These are phyloP conservation scores for Vitis rupestris DNA, from an alignment of 164 flowering plant genomes.

Conservation along the genomic window DNA sequence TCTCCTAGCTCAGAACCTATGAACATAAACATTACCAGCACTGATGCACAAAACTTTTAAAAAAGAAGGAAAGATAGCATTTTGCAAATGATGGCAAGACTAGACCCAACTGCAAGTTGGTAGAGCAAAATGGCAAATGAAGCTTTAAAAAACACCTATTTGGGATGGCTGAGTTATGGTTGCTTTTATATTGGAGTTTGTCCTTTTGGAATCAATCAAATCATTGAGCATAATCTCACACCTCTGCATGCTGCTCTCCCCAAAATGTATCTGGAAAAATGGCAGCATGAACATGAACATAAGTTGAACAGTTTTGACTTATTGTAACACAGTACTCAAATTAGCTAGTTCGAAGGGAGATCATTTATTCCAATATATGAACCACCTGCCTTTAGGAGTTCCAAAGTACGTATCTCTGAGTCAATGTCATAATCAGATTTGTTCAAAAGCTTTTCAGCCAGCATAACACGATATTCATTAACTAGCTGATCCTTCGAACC, in stretches of 20 bases:
- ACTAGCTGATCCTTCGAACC: slow-evolving; percentile 99
- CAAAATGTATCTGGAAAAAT: slow-evolving; percentile 81
- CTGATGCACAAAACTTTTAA: too few species aligned
- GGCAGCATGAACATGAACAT: background rate
- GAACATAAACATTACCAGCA: too few species aligned
- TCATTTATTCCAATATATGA: background rate
- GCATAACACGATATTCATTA: slow-evolving; percentile 93
- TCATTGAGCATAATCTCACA: slow-evolving; percentile 99
- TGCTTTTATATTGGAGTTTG: slow-evolving; percentile 84
- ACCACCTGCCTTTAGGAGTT: slow-evolving; percentile 78
- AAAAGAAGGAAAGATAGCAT: background rate
- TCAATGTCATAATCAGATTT: slow-evolving; percentile 94
- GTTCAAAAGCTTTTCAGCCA: slow-evolving; percentile 95
- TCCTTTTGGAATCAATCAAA: slow-evolving; percentile 92
- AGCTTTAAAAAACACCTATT: slow-evolving; percentile 34
- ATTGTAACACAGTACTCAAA: background rate
- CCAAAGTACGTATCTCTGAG: slow-evolving; percentile 88
- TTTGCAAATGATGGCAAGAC: slow-evolving; percentile 1
- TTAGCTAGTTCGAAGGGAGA: background rate
- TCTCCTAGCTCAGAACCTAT: slow-evolving; percentile 42
- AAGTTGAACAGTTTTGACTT: too few species aligned
- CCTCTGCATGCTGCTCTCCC: slow-evolving; percentile 94
- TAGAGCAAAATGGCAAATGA: background rate
- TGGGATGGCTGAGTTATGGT: slow-evolving; percentile 50
- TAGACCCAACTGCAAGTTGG: background rate